A percentile compares a stretch with the other conserved stretches of the same genome.
phyloP scores from a whole-genome alignment of 306 rosid genomes.

The Citrullus amarus region DNA sequence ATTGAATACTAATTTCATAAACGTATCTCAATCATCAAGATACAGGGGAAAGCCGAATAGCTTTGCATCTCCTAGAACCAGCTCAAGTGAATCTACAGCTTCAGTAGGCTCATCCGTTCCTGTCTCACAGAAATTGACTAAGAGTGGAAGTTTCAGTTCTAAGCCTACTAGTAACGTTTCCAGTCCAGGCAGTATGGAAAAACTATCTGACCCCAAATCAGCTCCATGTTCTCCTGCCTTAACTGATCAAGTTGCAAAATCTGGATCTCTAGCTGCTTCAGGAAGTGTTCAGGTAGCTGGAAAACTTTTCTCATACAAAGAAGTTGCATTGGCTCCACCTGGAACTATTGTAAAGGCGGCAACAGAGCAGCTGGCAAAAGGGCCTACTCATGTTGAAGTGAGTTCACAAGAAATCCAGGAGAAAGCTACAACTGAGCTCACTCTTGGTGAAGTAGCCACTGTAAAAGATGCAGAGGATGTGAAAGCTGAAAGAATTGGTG shows the following conservation, averaged over 20 bases:
- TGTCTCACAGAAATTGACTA: constrained; percentile 37
- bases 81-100: constrained; percentile 39
- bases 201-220: constrained; percentile 45
- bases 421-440: constrained; percentile 24
- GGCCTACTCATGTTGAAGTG: constrained; percentile 23
- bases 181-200: constrained; percentile 36
- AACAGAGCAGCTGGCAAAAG: constrained; percentile 59
- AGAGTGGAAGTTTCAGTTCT: constrained; percentile 79
- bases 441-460: constrained; percentile 15
- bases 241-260: constrained; percentile 41
- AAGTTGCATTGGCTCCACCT: constrained; percentile 97
- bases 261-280: constrained; percentile 31
- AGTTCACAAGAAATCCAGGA: constrained; percentile 27
- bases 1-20: constrained; percentile 65
- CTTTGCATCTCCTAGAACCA: constrained; percentile 43
- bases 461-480: constrained; percentile 25
- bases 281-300: constrained; percentile 62
- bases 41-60: constrained; percentile 49
- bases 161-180: constrained; percentile 39
- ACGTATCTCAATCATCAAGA: constrained; percentile 57
- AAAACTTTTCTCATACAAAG: constrained; percentile 85
- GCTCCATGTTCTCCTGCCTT: constrained; percentile 57
- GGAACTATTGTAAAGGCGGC: constrained; percentile 93
- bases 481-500: constrained; percentile 21
- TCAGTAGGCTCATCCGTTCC: constrained; percentile 39